Percentiles rank a stretch among this genome's conserved stretches.
phyloP scores from a whole-genome alignment of 2,329 filamentous ascomycete species.

The Cordyceps javanica region DNA sequence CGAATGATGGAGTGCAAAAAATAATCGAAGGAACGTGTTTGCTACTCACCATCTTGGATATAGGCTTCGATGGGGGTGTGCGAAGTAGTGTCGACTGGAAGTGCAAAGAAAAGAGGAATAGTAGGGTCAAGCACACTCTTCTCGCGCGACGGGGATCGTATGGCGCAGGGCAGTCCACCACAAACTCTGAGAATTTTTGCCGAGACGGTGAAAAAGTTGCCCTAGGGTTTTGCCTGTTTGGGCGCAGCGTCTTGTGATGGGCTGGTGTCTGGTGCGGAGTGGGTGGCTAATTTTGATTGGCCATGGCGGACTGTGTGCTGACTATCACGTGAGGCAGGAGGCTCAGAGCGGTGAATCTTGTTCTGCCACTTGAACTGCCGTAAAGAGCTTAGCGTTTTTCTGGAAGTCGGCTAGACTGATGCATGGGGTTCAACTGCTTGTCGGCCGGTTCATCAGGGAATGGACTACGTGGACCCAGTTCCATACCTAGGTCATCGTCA shows the following conservation, averaged over 20 bases:
- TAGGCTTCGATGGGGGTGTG: constrained; percentile 33
- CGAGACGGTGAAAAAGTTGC: constrained; percentile 28
- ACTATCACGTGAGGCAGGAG: constrained; percentile 20
- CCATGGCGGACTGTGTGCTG: constrained; percentile 7
- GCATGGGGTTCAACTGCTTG: background rate
- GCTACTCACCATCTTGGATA: constrained; percentile 44
- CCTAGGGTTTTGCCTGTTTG: constrained; percentile 29
- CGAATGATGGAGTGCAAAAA: background rate
- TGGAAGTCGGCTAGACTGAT: background rate
- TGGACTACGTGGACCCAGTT: constrained; percentile 11
- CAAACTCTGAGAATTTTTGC: constrained; percentile 28
- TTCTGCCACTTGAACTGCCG: constrained; percentile 15
- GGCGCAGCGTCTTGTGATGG: background rate
- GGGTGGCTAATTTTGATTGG: constrained; percentile 29
- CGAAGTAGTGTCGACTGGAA: constrained; percentile 33
- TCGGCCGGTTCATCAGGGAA: background rate
- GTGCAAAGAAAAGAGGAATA: constrained; percentile 8
- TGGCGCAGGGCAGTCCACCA: constrained; percentile 5
- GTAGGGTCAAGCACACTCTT: constrained; percentile 20
- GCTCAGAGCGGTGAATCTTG: constrained; percentile 23
- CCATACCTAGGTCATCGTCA: constrained; percentile 11
- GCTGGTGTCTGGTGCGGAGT: constrained; percentile 13
- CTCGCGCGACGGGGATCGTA: constrained; percentile 25
- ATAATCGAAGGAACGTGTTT: constrained; percentile 3
- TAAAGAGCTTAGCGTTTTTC: background rate